Evolutionary conservation across 129 eudicot genomes (phyloP), one percentile per base, ranked within the genome.

Genomic region (Silybum marianum): DNA sequence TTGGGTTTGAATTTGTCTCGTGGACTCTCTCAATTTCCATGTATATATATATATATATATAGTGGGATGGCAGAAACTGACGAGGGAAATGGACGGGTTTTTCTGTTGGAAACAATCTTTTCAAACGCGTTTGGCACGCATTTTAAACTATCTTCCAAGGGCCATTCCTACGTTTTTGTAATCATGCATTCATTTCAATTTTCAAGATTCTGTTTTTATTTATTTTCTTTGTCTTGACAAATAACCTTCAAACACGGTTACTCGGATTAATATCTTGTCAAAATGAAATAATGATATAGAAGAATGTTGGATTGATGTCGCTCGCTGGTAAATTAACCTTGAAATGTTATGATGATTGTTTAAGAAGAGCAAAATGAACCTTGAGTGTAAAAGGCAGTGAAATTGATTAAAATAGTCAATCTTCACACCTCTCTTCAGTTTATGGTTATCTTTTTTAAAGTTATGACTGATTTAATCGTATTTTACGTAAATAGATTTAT

Each of bases 11-110:
- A 74, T 80, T 73, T 39, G 22, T 79, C 80, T 54, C 26, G 73
- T 79, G 73, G 68, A 38, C 62, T 6, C 42, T 66, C 10, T 66
- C 10, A 68, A 23, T 25, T 74, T 74, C 39, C 76, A 36, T 65
- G 78, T 21, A 9, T 60, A 54, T 74, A 34, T 28, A 28, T 28
- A 3, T 28, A 28, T 28, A 28, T 28, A 28, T 62, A 63, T 23
- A 48, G 81, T 44, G 82, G 76, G 85, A 79, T 71, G 54, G 83
- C 74, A 71, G 83, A 78, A 71, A 78, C 78, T 83, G 86, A 83
- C 86, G 86, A 77, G 66, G 78, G 81, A 76, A 70, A 70, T 3
- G 44, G 89, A 76, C 94, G 28, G 91, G 89, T 88, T 77, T 78
- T 90, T 83, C 84, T 46, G 91, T 85, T 88, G 54, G 81, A 85